These are phyloP conservation scores for Mycena pura DNA, from an alignment of 768 basidiomycete genomes.

Conservation along the genomic window DNA sequence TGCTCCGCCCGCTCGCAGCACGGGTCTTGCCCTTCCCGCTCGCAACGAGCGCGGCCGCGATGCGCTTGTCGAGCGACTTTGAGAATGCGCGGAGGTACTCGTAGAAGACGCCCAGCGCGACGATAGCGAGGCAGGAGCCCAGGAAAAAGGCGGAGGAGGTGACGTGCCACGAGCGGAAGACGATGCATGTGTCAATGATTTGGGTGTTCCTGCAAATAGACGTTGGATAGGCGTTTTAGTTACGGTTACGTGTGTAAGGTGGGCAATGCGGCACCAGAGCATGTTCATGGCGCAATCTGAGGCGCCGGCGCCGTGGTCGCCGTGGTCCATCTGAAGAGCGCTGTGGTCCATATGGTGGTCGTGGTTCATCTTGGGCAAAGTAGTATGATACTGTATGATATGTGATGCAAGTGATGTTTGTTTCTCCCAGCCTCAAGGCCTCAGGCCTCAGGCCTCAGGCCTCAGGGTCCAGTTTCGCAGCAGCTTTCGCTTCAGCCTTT, in stretches of 20 bases:
- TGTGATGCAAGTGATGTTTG: too few species aligned
- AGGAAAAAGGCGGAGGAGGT: constrained; percentile 60
- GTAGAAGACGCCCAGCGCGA: constrained; percentile 73
- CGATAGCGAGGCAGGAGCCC: constrained; percentile 69
- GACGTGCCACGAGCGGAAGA: constrained; percentile 84
- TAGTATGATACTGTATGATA: too few species aligned
- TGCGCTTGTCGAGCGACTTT: constrained; percentile 60
- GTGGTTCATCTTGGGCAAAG: too few species aligned
- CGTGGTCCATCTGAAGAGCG: constrained; percentile 48
- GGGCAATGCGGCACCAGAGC: constrained; percentile 62
- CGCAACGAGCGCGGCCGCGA: constrained; percentile 55
- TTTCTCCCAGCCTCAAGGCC: too few species aligned
- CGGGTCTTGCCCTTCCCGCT: constrained; percentile 56
- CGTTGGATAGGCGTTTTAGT: neutral
- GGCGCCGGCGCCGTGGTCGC: constrained; percentile 55
- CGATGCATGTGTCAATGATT: constrained; percentile 79
- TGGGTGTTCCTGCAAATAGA: constrained; percentile 63
- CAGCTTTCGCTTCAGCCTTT: too few species aligned
- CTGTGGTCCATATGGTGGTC: constrained; percentile 55
- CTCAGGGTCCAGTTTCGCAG: too few species aligned
- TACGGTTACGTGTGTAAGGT: neutral
- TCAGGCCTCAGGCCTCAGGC: too few species aligned
- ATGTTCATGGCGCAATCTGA: constrained; percentile 75
- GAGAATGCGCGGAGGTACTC: constrained; percentile 79
- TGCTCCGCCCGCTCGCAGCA: constrained; percentile 35